Base-by-base conservation (phyloP, 306 rosid species). In the Fagus sylvatica region DNA sequence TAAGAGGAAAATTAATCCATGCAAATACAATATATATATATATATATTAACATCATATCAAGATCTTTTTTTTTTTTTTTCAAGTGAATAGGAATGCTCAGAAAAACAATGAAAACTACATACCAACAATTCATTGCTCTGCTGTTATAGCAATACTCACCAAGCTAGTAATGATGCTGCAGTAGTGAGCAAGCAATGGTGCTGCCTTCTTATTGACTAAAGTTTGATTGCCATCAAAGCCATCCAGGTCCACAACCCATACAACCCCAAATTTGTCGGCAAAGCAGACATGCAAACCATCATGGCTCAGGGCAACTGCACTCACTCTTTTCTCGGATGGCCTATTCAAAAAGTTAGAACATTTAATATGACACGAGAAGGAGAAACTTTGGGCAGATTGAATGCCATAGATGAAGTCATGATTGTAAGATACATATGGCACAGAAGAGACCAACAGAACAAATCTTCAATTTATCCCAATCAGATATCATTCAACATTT, bases 201-300 rank as follows among this genome's bases (percentile, higher is more conserved):
- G 69, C 81, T 5, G 94, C 89, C 78, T 87, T 93, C 83, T 88
- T 91, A 76, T 78, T 69, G 33, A 4, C 53, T 43, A 16, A 69
- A 33, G 84, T 74, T 75, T 82, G 76, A 76, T 80, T 64, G 54
- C 74, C 87, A 69, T 89, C 83, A 22, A 34, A 7, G 9, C 80
- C 80, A 78, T 73, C 76, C 69, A 94, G 85, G 76, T 89, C 93
- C 70, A 91, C 90, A 85, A 87, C 83, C 98, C 98, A 95, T 69
- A 95, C 89, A 43, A 93, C 91, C 61, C 99, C 99, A 55, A 95
- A 95, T 77, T 95, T 95, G 83, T 95, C 99, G 1, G 99, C 98
- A 65, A 89, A 95, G 75, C 99, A 95, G 28, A 93, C 97, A 42
- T 88, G 75, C 22, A 65, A 75, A 12, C 94, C 93, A 11, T 88